Evolutionary conservation across 306 rosid genomes (phyloP), one percentile per base, ranked within the genome.

Genomic region (Luffa acutangula): DNA sequence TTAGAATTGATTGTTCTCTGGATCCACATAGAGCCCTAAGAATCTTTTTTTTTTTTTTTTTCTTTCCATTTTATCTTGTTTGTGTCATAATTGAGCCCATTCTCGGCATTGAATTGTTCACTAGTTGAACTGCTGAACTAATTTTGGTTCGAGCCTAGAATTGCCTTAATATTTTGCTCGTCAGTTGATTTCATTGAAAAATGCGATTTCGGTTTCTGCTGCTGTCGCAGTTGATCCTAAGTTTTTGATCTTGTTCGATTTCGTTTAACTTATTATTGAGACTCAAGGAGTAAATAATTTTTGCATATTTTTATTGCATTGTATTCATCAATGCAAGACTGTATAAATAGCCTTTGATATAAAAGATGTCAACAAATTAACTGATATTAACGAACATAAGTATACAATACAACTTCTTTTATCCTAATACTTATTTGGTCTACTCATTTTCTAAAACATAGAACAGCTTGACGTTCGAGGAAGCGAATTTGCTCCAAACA

Each of bases 381-480:
- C 31, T 25, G 31, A 25, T 25, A 25, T 25, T 25, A 25, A 25
- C 31, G 31, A 25, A 25, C 31, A 25, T 25, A 25, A 25, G 31
- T 25, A 25, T 25, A 25, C 31, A 25, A 25, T 25, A 25, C 31
- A 25, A 25, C 31, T 25, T 25, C 31, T 25, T 25, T 25, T 25
- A 25, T 25, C 31, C 31, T 25, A 25, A 25, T 25, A 76, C 46
- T 54, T 76, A 53, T 18, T 53, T 0, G 13, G 43, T 33, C 34
- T 75, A 42, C 76, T 75, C 43, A 33, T 73, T 15, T 64, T 39
- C 7, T 51, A 18, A 31, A 33, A 74, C 41, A 76, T 70, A 85
- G 96, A 83, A 69, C 20, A 71, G 75, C 18, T 75, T 91, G 80
- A 85, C 92, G 71, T 81, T 83, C 15, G 60, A 86, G 78, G 98